Conservation (phyloP, 2,329 filamentous ascomycete genomes). For the Beauveria sp. region DNA sequence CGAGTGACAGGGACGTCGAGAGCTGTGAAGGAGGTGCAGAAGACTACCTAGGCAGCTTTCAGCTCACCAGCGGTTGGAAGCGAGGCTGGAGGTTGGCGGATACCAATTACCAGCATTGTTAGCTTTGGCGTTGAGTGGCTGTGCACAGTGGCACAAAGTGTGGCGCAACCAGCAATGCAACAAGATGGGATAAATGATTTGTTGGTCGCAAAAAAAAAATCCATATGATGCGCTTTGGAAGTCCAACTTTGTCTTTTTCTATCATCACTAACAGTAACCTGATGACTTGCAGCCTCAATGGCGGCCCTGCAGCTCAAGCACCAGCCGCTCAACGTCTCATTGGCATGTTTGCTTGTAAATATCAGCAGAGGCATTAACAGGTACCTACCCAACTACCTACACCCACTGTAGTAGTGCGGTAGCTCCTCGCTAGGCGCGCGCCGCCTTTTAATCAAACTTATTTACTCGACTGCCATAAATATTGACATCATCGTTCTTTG, state of each 20-base stretch:
- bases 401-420: not conserved
- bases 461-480: not conserved
- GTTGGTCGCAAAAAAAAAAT: too few relatives aligned
- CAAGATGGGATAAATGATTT: too few relatives aligned
- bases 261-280: not conserved
- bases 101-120: not conserved
- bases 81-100: not conserved
- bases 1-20: not conserved
- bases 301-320: too few relatives aligned
- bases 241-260: not conserved
- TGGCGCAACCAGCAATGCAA: not conserved
- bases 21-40: not conserved
- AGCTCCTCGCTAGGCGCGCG: not conserved
- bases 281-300: not conserved
- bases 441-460: not conserved
- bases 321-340: too few relatives aligned
- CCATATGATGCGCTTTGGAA: too few relatives aligned
- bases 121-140: constrained; percentile 2
- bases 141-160: not conserved
- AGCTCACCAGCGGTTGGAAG: not conserved
- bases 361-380: not conserved
- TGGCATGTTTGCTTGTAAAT: too few relatives aligned
- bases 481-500: not conserved
- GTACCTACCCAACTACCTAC: not conserved
- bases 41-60: not conserved